These are phyloP conservation scores for Trametes gibbosa DNA, from an alignment of 768 basidiomycete species.

Conservation along the genomic window DNA sequence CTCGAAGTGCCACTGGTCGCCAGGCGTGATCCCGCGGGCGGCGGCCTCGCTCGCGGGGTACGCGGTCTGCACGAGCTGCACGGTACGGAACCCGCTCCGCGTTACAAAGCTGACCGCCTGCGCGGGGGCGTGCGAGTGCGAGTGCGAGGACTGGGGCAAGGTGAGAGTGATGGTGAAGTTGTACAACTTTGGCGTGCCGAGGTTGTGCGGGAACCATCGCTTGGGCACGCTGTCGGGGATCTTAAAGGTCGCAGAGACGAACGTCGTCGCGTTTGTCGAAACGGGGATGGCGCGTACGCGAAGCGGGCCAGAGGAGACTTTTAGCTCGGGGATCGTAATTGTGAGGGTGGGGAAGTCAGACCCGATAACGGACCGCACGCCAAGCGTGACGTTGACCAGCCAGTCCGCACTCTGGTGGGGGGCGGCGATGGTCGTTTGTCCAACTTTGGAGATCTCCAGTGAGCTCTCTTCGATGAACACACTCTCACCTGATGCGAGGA, in stretches of 20 bases:
- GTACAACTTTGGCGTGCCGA: conserved; percentile 54
- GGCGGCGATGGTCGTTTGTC: conserved; percentile 39
- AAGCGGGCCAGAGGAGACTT: conserved; percentile 38
- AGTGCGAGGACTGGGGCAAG: conserved; percentile 18
- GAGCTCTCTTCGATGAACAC: conserved; percentile 52
- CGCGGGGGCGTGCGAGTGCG: neutral
- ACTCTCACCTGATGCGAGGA: conserved; percentile 22
- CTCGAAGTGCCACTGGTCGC: conserved; percentile 60
- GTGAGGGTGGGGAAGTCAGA: conserved; percentile 37
- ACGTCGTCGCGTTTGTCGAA: conserved; percentile 33
- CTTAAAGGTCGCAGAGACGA: conserved; percentile 43
- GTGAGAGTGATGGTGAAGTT: conserved; percentile 45
- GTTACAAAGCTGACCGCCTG: conserved; percentile 34
- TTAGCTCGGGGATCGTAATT: conserved; percentile 47
- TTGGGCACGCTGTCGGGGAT: conserved; percentile 45
- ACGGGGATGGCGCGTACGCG: conserved; percentile 23
- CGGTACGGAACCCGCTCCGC: conserved; percentile 58
- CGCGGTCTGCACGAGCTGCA: conserved; percentile 48
- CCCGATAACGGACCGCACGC: conserved; percentile 41
- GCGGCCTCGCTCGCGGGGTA: conserved; percentile 45
- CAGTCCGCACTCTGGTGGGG: conserved; percentile 50
- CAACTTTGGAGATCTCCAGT: conserved; percentile 54
- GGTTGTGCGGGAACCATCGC: conserved; percentile 55
- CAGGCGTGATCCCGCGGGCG: conserved; percentile 50
- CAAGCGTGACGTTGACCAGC: conserved; percentile 54